phyloP scores from a whole-genome alignment of 2,329 filamentous ascomycete species.

The Aspergillus pseudoviridinutans region DNA sequence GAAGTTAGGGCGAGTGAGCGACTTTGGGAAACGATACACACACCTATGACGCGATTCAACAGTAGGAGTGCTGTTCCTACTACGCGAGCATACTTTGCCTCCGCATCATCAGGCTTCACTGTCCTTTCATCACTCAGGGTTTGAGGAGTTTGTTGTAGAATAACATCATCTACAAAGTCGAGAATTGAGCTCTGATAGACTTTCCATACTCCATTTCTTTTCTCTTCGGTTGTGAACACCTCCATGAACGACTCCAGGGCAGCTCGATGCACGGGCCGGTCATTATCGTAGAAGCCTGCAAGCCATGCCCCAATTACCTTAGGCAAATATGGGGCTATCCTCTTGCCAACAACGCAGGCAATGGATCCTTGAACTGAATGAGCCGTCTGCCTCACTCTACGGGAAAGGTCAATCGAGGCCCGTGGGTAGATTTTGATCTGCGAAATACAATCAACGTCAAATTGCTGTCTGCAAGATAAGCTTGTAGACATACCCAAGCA shows the following conservation, averaged over 20 bases:
- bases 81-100: conserved; percentile 80
- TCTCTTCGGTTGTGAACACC: conserved; percentile 77
- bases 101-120: conserved; percentile 77
- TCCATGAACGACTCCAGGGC: conserved; percentile 70
- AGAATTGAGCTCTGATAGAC: conserved; percentile 77
- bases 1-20: conserved; percentile 9
- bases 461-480: conserved; percentile 2
- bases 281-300: conserved; percentile 80
- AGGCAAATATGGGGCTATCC: conserved; percentile 75
- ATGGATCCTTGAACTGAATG: conserved; percentile 69
- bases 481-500: conserved; percentile 66
- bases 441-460: conserved; percentile 14
- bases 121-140: conserved; percentile 87
- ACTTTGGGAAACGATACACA: background rate
- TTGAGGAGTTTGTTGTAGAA: conserved; percentile 70
- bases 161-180: conserved; percentile 74
- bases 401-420: conserved; percentile 82
- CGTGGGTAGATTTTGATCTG: conserved; percentile 84
- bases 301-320: conserved; percentile 85
- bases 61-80: conserved; percentile 56
- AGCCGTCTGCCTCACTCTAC: conserved; percentile 80
- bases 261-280: conserved; percentile 70
- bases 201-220: conserved; percentile 70
- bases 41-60: conserved; percentile 52
- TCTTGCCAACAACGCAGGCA: conserved; percentile 62